Evolutionary conservation across 441 rosid species (phyloP).

Genomic region (Codiaeum variegatum): DNA sequence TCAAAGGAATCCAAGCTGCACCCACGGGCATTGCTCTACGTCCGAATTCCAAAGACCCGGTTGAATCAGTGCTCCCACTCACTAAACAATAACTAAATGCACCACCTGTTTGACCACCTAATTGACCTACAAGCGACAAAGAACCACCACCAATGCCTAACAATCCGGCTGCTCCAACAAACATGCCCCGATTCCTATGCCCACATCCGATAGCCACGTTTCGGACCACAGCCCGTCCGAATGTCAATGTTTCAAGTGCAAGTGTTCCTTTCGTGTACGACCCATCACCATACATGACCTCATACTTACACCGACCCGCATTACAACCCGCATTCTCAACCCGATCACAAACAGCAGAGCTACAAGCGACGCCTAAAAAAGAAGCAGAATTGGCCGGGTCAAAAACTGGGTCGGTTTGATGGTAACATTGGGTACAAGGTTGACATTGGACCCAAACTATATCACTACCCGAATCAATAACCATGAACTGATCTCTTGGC

Average conservation of each 20-base stretch:
- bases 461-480: slow-evolving; percentile 89
- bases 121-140: slow-evolving; percentile 82
- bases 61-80: slow-evolving; percentile 56
- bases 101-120: slow-evolving; percentile 79
- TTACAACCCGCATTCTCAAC: slow-evolving; percentile 65
- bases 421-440: slow-evolving; percentile 84
- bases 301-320: slow-evolving; percentile 77
- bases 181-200: slow-evolving; percentile 82
- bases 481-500: slow-evolving; percentile 76
- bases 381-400: slow-evolving; percentile 75
- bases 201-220: slow-evolving; percentile 90
- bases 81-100: slow-evolving; percentile 85
- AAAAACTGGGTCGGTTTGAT: slow-evolving; percentile 87
- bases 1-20: slow-evolving; percentile 84
- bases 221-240: slow-evolving; percentile 45
- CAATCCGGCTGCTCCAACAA: slow-evolving; percentile 86
- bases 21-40: slow-evolving; percentile 77
- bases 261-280: slow-evolving; percentile 76
- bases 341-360: slow-evolving; percentile 70
- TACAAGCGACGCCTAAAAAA: slow-evolving; percentile 68
- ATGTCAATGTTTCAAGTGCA: slow-evolving; percentile 80
- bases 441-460: slow-evolving; percentile 97
- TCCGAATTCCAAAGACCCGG: slow-evolving; percentile 82
- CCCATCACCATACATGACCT: slow-evolving; percentile 92
- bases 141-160: slow-evolving; percentile 88